Evolutionary conservation across 257 asterid genomes (phyloP).

Genomic region (Salvia rosmarinus): DNA sequence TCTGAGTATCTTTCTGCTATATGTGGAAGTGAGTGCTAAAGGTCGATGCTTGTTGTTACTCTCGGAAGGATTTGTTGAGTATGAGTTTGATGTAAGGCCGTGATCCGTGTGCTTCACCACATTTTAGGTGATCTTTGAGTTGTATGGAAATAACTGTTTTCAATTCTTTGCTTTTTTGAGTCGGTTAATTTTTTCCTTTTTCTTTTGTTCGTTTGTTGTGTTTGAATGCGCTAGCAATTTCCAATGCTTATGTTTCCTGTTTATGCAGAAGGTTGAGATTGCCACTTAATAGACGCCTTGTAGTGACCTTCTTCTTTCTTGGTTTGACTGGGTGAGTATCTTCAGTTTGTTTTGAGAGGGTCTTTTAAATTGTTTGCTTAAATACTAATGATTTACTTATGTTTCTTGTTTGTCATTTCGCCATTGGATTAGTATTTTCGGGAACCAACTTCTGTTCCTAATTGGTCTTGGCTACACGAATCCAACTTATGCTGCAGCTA

Average conservation of each 20-base stretch:
- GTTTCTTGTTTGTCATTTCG: constrained; percentile 23
- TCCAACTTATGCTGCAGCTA: constrained; percentile 96
- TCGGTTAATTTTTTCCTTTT: background rate
- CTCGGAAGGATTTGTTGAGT: background rate
- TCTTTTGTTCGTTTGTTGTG: constrained; percentile 1
- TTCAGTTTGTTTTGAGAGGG: constrained; percentile 16
- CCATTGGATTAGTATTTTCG: constrained; percentile 67
- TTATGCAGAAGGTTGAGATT: constrained; percentile 70
- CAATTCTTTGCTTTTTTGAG: background rate
- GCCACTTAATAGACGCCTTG: constrained; percentile 65
- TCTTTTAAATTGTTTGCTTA: constrained; percentile 16
- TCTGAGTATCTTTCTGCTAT: background rate
- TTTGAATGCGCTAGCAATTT: background rate
- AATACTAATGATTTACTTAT: constrained; percentile 27
- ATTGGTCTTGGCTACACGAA: constrained; percentile 94
- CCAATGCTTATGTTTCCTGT: constrained; percentile 21
- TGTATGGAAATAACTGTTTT: background rate
- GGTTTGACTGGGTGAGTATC: constrained; percentile 89
- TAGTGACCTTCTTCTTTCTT: constrained; percentile 81
- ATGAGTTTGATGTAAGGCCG: background rate
- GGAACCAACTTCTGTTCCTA: constrained; percentile 94
- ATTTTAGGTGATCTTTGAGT: constrained; percentile 15
- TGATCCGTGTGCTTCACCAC: background rate
- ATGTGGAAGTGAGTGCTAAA: constrained; percentile 15
- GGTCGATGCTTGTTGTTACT: constrained; percentile 16